phyloP scores from a whole-genome alignment of 495 filamentous ascomycete species.

The Aspergillus olivimuriae region DNA sequence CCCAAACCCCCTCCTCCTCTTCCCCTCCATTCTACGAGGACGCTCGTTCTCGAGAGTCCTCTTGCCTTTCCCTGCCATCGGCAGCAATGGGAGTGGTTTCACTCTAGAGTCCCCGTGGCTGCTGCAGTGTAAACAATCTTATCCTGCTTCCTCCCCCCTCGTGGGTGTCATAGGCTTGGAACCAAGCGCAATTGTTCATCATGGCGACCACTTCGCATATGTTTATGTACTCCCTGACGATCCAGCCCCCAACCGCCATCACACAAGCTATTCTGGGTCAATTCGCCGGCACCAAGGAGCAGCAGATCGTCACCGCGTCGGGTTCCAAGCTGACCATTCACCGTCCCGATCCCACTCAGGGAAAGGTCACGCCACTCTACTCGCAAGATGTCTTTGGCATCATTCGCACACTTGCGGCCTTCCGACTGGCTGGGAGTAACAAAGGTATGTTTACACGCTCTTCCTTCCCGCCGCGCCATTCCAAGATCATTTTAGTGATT shows the following conservation, averaged over 20 bases:
- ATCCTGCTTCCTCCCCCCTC: slow-evolving; percentile 5
- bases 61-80: slow-evolving; percentile 10
- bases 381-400: slow-evolving; percentile 96
- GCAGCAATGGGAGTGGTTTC: slow-evolving; percentile 40
- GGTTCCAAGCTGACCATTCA: slow-evolving; percentile 85
- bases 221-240: slow-evolving; percentile 95
- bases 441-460: slow-evolving; percentile 72
- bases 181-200: slow-evolving; percentile 34
- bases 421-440: slow-evolving; percentile 83
- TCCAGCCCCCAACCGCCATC: slow-evolving; percentile 82
- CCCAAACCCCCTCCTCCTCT: slow-evolving; percentile 2
- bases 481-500: slow-evolving; percentile 86
- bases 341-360: slow-evolving; percentile 75
- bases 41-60: slow-evolving; percentile 25
- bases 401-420: slow-evolving; percentile 78
- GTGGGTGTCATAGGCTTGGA: slow-evolving; percentile 12
- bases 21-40: slow-evolving; percentile 13
- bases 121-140: slow-evolving; percentile 22
- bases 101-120: slow-evolving; percentile 24
- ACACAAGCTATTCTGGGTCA: slow-evolving; percentile 88
- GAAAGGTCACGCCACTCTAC: slow-evolving; percentile 76
- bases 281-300: slow-evolving; percentile 89
- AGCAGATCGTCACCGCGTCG: slow-evolving; percentile 92
- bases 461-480: slow-evolving; percentile 37
- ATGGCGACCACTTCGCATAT: slow-evolving; percentile 98